These are phyloP conservation scores for Phytophthora fragariae DNA, from an alignment of 352 stramenopile species.

Conservation along the genomic window DNA sequence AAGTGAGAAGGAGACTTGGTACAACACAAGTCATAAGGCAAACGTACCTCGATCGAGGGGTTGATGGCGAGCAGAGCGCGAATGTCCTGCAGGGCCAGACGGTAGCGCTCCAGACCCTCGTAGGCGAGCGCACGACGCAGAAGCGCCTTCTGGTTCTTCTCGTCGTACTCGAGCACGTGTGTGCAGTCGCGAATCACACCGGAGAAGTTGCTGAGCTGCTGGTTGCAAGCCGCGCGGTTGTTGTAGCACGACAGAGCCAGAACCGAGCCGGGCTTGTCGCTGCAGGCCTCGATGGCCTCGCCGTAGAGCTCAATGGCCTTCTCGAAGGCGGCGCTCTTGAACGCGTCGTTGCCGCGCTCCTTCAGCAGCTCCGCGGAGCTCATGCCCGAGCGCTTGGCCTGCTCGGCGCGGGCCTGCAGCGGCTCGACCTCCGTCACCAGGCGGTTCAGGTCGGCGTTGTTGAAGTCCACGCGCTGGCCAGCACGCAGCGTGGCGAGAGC, in stretches of 20 bases:
- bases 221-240: conserved; percentile 96
- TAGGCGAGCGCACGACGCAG: conserved; percentile 95
- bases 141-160: conserved; percentile 96
- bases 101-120: conserved; percentile 96
- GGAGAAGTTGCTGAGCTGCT: conserved; percentile 98
- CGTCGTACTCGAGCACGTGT: conserved; percentile 94
- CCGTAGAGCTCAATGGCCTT: conserved; percentile 93
- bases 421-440: conserved; percentile 86
- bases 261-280: conserved; percentile 71
- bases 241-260: conserved; percentile 94
- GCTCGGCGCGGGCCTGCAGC: conserved; percentile 69
- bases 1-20: neutral
- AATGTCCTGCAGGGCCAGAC: conserved; percentile 89
- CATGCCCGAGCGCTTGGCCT: conserved; percentile 76
- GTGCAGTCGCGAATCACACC: conserved; percentile 95
- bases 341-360: conserved; percentile 94
- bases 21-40: neutral
- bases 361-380: conserved; percentile 91
- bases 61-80: conserved; percentile 87
- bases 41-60: conserved; percentile 85
- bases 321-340: conserved; percentile 93
- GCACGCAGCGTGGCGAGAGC: conserved; percentile 77
- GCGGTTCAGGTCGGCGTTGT: conserved; percentile 87
- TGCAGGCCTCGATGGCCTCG: conserved; percentile 89
- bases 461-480: conserved; percentile 83